Evolutionary conservation across 208 protist species (phyloP), one percentile per base, ranked within the genome.

Genomic region (Porcisia deanei): DNA sequence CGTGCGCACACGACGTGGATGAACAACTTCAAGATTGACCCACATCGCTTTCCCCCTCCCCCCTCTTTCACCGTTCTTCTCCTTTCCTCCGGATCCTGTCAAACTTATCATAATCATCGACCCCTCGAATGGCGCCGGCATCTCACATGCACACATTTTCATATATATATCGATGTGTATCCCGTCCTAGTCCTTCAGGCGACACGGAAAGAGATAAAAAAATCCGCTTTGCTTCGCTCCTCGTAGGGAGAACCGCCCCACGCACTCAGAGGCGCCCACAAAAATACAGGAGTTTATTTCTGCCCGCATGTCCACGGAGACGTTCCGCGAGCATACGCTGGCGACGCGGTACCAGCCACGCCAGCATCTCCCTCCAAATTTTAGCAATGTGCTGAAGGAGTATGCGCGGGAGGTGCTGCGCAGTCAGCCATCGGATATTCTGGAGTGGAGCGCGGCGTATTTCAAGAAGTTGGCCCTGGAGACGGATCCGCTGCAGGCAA

Each of bases 381-480:
- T 98, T 76, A 84, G 88, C 10, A 63, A 91, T 41, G 82, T 98
- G 5, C 78, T 98, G 60, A 97, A 97, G 81, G 94, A 98, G 76
- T 98, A 97, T 82, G 92, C 97, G 6, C 86, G 97, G 4, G 97
- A 98, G 84, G 95, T 98, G 58, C 85, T 98, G 39, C 92, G 97
- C 22, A 89, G 72, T 9, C 97, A 98, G 83, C 97, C 97, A 12
- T 71, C 86, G 22, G 93, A 98, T 80, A 96, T 98, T 52, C 85
- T 97, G 60, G 84, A 88, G 53, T 98, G 92, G 91, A 96, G 92
- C 59, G 93, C 93, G 45, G 84, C 88, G n/a, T 98, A 98, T 87
- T 98, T 98, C 74, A 94, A 93, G 80, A 79, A 82, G 49, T 75
- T 97, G 25, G 95, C 95, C 45, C 85, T 97, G 10, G 88, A 94